These are phyloP conservation scores for Apiospora pterosperma DNA, from an alignment of 2,329 filamentous ascomycete species.

Conservation along the genomic window DNA sequence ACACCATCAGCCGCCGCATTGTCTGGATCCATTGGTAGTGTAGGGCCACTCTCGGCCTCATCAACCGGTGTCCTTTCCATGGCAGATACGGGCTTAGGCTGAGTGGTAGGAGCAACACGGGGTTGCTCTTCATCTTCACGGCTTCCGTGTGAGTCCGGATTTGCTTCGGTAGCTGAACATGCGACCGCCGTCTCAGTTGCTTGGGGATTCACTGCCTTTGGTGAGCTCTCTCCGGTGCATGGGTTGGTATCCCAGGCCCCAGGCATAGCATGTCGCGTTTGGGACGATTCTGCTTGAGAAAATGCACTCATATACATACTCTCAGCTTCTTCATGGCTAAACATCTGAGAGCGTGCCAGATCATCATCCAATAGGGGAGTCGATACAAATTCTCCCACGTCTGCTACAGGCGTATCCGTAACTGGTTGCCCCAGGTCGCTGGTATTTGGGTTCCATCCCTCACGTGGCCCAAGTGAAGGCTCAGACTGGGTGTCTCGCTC, in stretches of 20 bases:
- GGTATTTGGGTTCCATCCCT: not conserved
- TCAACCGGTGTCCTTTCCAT: not conserved
- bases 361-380: constrained; percentile 35
- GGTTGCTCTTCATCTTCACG: not conserved
- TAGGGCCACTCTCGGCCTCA: not conserved
- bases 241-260: constrained; percentile 47
- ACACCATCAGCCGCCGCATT: constrained; percentile 32
- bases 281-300: constrained; percentile 41
- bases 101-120: not conserved
- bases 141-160: not conserved
- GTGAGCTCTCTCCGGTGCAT: not conserved
- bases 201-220: not conserved
- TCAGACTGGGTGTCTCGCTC: constrained; percentile 33
- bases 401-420: not conserved
- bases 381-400: not conserved
- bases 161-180: not conserved
- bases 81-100: not conserved
- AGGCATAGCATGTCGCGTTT: constrained; percentile 39
- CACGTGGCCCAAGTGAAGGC: constrained; percentile 26
- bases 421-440: not conserved
- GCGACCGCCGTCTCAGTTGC: not conserved
- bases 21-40: constrained; percentile 4
- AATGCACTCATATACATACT: constrained; percentile 84
- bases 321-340: constrained; percentile 75
- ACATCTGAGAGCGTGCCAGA: constrained; percentile 63